Evolutionary conservation across 176 grass and related monocot species (phyloP).

Genomic region (Panicum miliaceum): DNA sequence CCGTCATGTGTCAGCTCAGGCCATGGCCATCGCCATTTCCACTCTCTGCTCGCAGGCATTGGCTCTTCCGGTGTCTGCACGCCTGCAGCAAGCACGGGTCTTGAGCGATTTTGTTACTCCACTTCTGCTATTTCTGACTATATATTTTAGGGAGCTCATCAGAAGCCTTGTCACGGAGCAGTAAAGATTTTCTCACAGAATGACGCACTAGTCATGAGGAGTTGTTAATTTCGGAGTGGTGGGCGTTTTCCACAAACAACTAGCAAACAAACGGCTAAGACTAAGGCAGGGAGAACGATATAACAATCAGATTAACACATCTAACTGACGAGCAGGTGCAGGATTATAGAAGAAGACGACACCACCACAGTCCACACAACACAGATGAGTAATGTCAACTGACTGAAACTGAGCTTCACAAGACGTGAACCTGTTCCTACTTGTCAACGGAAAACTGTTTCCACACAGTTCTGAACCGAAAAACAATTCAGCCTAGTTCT

Average conservation of each 20-base stretch:
- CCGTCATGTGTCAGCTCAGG: slow-evolving; percentile 24
- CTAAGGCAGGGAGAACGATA: neutral
- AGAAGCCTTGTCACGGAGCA: neutral
- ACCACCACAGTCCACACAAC: neutral
- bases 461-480: slow-evolving; percentile 8
- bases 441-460: slow-evolving; percentile 6
- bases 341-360: neutral
- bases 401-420: neutral
- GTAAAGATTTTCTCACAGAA: neutral
- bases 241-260: neutral
- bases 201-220: neutral
- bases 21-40: slow-evolving; percentile 15
- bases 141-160: neutral
- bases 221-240: neutral
- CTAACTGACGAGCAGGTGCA: neutral
- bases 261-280: neutral
- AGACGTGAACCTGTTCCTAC: neutral
- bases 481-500: neutral
- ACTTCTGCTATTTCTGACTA: neutral
- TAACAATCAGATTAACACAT: neutral
- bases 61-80: neutral
- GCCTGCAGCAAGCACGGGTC: neutral
- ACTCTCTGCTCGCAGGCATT: neutral
- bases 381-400: neutral
- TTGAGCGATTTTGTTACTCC: slow-evolving; percentile 1